A percentile compares a stretch with the other conserved stretches of the same genome.
Conservation (phyloP, 352 stramenopile genomes). For the Thraustochytrium striatum region DNA sequence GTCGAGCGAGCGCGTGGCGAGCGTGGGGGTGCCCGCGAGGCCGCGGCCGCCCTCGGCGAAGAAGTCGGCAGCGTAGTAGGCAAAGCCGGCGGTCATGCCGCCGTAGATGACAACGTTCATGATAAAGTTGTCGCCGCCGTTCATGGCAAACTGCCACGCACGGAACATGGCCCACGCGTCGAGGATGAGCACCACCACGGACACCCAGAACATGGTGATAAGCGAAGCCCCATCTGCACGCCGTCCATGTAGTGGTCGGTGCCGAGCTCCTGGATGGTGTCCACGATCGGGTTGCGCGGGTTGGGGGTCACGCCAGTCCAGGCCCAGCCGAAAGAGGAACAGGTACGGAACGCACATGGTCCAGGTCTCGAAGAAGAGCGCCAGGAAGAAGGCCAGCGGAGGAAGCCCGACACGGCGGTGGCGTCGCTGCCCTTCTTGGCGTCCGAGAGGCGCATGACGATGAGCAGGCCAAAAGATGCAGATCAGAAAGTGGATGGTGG, state of each 20-base stretch:
- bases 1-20: conserved; percentile 13
- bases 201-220: conserved; percentile 51
- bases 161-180: conserved; percentile 45
- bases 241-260: conserved; percentile 29
- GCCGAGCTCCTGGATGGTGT: conserved; percentile 1
- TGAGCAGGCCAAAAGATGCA: conserved; percentile 33
- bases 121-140: background rate
- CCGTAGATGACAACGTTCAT: background rate
- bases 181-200: conserved; percentile 48
- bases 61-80: conserved; percentile 41
- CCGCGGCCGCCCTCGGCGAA: conserved; percentile 7
- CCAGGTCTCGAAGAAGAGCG: conserved; percentile 48
- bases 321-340: conserved; percentile 48
- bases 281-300: conserved; percentile 4
- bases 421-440: background rate
- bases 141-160: conserved; percentile 33
- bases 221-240: conserved; percentile 47
- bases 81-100: background rate
- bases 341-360: conserved; percentile 48
- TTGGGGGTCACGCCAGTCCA: conserved; percentile 37
- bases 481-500: conserved; percentile 46
- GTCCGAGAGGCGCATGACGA: conserved; percentile 27
- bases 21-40: background rate
- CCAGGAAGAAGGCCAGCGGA: conserved; percentile 47
- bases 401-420: background rate